phyloP scores from a whole-genome alignment of 2,329 filamentous ascomycete genomes.

The Cytospora piceae region DNA sequence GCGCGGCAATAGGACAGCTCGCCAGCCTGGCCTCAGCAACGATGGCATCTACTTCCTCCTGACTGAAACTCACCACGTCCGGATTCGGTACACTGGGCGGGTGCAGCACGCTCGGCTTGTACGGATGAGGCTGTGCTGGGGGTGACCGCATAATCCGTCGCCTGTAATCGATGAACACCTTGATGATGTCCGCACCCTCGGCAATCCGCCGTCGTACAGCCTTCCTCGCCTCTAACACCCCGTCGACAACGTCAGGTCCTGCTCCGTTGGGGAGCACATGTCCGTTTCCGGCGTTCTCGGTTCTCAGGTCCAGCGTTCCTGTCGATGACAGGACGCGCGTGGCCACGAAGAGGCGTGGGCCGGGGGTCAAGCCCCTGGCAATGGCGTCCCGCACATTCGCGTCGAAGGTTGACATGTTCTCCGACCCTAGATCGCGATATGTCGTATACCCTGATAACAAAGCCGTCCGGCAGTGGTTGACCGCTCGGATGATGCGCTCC shows the following conservation, averaged over 20 bases:
- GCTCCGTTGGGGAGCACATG: conserved; percentile 38
- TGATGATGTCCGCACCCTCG: conserved; percentile 49
- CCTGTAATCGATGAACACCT: conserved; percentile 43
- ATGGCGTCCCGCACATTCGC: conserved; percentile 51
- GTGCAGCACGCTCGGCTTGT: background rate
- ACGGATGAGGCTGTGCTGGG: background rate
- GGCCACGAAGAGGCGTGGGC: conserved; percentile 55
- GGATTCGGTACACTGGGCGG: conserved; percentile 41
- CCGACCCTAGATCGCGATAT: conserved; percentile 54
- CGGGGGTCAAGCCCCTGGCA: conserved; percentile 52
- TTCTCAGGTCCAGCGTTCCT: conserved; percentile 49
- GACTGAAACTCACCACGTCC: conserved; percentile 44
- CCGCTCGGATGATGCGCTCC: background rate
- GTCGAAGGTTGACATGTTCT: conserved; percentile 50
- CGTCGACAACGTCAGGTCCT: conserved; percentile 46
- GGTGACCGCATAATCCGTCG: background rate
- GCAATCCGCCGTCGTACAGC: conserved; percentile 47
- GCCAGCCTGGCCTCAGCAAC: conserved; percentile 47
- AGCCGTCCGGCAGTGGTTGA: conserved; percentile 4
- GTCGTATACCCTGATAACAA: conserved; percentile 57
- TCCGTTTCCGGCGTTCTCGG: conserved; percentile 45
- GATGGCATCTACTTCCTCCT: conserved; percentile 50
- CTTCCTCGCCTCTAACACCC: conserved; percentile 38
- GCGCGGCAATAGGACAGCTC: conserved; percentile 44
- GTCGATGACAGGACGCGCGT: conserved; percentile 51